These are phyloP conservation scores for Meira miltonrushii DNA, from an alignment of 1,284 basidiomycete genomes.

Conservation along the genomic window DNA sequence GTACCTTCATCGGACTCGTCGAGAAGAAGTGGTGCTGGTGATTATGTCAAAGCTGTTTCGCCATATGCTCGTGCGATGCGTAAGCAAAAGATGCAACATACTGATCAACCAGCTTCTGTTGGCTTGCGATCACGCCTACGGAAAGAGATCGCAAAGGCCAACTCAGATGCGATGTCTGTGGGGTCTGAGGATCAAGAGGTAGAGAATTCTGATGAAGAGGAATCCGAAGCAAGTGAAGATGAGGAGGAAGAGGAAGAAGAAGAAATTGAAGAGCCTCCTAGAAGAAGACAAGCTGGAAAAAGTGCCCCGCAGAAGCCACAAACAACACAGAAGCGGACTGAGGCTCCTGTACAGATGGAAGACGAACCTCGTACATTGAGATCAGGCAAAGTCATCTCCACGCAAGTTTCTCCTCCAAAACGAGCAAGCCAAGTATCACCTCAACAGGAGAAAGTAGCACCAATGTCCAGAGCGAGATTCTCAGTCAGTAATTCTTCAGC, in stretches of 20 bases:
- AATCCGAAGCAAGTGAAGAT: conserved; percentile 16
- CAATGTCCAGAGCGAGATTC: background rate
- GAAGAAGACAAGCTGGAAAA: background rate
- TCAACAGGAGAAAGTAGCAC: background rate
- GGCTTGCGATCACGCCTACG: background rate
- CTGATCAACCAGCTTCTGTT: background rate
- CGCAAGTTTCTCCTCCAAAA: background rate
- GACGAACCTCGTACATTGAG: background rate
- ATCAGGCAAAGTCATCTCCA: background rate
- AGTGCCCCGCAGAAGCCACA: background rate
- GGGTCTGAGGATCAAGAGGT: background rate
- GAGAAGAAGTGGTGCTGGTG: background rate
- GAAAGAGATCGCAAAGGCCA: background rate
- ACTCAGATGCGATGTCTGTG: background rate
- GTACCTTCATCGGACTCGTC: conserved; percentile 15
- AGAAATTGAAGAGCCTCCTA: conserved; percentile 8
- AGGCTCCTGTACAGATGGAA: background rate
- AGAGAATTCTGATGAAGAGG: conserved; percentile 1
- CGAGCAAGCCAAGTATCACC: background rate
- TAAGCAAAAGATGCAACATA: conserved; percentile 17
- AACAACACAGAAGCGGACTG: too few relatives aligned
- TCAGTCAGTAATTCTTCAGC: conserved; percentile 1
- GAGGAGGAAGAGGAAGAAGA: conserved; percentile 19
- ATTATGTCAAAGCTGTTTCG: conserved; percentile 19
- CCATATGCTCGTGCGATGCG: conserved; percentile 35